Conservation (phyloP, 345 rosid species). For the Mercurialis annua region DNA sequence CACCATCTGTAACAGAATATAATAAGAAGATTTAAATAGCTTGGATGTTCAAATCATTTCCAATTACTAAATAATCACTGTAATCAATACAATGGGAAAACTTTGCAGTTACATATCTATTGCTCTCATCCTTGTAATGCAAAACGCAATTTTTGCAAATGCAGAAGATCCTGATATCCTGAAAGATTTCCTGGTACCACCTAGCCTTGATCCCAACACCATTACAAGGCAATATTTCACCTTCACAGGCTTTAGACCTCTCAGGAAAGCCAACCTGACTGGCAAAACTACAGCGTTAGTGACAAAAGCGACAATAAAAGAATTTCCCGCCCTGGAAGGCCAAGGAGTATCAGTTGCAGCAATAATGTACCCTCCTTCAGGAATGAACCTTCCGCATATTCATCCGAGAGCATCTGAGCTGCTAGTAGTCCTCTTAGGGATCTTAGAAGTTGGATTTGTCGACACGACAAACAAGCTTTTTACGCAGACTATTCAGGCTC, state of each 20-base stretch:
- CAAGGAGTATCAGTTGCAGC: constrained; percentile 21
- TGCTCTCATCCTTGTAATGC: neutral
- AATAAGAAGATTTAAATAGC: neutral
- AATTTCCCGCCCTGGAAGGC: constrained; percentile 26
- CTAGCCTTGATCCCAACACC: constrained; percentile 12
- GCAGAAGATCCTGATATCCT: constrained; percentile 24
- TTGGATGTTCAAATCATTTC: neutral
- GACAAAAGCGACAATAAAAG: constrained; percentile 16
- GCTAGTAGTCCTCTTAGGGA: constrained; percentile 10
- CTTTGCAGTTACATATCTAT: neutral
- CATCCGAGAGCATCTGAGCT: constrained; percentile 29
- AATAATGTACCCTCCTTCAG: constrained; percentile 20
- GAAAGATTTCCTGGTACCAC: constrained; percentile 25
- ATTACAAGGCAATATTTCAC: constrained; percentile 24
- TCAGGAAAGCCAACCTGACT: constrained; percentile 4
- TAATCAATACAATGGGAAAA: neutral
- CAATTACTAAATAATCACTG: neutral
- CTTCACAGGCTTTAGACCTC: constrained; percentile 16
- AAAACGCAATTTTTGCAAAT: neutral
- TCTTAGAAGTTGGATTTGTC: constrained; percentile 12
- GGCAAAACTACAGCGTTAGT: constrained; percentile 7
- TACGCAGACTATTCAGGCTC: constrained; percentile 19
- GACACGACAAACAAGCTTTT: constrained; percentile 21
- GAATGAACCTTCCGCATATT: constrained; percentile 25
- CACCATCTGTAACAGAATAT: neutral